Evolutionary conservation across 2,329 filamentous ascomycete genomes (phyloP), one percentile per base, ranked within the genome.

Genomic region (Colletotrichum sublineola): DNA sequence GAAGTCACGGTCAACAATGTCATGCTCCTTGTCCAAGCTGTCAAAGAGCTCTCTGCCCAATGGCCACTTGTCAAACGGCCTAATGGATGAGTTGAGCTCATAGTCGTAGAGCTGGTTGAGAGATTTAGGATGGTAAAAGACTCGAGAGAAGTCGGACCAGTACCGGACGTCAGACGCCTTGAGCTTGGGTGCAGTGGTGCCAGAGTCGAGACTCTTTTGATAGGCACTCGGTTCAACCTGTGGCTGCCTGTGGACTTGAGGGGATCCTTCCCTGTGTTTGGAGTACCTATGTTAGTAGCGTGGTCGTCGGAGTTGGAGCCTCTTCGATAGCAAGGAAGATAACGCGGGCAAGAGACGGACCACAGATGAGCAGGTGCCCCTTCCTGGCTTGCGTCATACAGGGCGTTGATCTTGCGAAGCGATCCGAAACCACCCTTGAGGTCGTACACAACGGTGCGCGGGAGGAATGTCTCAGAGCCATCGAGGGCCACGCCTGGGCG

Each of bases 61-160:
- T 40, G 83, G 81, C 89, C 91, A 96, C 71, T 90, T 91, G 80
- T 96, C 93, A 77, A 97, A 97, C 0, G 95, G 94, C 87, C 92
- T 92, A 38, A 96, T 85, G 56, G 89, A 87, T 3, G 94, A 96
- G 79, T 93, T 91, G 46, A 97, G 85, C 79, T 97, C 94, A 78
- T 94, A 97, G 78, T 98, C 94, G 79, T 93, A 93, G 18, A 98
- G 86, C 79, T 97, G 95, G 12, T 97, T 87, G 66, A 97, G 89
- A 15, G 95, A 97, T 67, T 90, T 90, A 11, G 96, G 96, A 79
- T 98, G 95, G 80, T 93, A 98, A 82, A 91, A 99, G n/a, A 96
- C 89, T 36, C 94, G 90, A 76, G 94, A 97, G 82, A 95, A 98
- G 81, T 99, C 96, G 42, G 95, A 97, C 96, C 96, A 99, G 83